These are phyloP conservation scores for Arabidopsis suecica DNA, from an alignment of 345 rosid species.

Conservation along the genomic window DNA sequence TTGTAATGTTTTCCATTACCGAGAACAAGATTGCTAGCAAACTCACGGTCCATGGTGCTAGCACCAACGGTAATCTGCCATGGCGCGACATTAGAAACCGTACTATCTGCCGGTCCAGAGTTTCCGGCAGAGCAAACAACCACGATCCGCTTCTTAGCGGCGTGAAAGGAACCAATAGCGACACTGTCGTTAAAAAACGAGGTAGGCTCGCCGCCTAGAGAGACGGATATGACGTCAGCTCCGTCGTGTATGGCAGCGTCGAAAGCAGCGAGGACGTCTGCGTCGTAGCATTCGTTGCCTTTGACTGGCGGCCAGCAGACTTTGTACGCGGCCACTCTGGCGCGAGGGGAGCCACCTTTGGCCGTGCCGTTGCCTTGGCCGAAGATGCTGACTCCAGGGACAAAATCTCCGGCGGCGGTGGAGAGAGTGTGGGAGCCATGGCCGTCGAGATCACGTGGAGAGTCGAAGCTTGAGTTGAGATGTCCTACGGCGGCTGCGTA, in stretches of 20 bases:
- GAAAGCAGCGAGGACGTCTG: constrained; percentile 72
- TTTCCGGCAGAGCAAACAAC: constrained; percentile 85
- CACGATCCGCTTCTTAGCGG: constrained; percentile 59
- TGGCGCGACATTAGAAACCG: constrained; percentile 74
- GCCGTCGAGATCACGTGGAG: constrained; percentile 80
- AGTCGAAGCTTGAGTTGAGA: constrained; percentile 54
- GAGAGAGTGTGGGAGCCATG: constrained; percentile 94
- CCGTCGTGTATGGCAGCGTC: constrained; percentile 81
- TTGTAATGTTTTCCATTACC: constrained; percentile 61
- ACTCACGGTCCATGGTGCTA: constrained; percentile 84
- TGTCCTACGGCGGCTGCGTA: constrained; percentile 50
- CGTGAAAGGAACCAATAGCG: constrained; percentile 86
- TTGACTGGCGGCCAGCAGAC: constrained; percentile 68
- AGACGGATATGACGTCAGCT: constrained; percentile 75
- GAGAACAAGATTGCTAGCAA: constrained; percentile 66
- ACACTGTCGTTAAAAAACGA: constrained; percentile 61
- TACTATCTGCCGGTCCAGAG: constrained; percentile 70
- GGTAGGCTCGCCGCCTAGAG: constrained; percentile 58
- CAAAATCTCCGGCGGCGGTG: constrained; percentile 77
- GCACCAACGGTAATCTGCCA: constrained; percentile 95
- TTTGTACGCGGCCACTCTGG: constrained; percentile 86
- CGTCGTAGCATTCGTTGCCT: constrained; percentile 68
- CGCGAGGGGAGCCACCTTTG: constrained; percentile 86
- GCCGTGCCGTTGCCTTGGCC: constrained; percentile 71
- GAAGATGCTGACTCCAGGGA: constrained; percentile 55